Base-by-base conservation (phyloP, 78 protist species). In the Blattamonas nauphoetae region DNA sequence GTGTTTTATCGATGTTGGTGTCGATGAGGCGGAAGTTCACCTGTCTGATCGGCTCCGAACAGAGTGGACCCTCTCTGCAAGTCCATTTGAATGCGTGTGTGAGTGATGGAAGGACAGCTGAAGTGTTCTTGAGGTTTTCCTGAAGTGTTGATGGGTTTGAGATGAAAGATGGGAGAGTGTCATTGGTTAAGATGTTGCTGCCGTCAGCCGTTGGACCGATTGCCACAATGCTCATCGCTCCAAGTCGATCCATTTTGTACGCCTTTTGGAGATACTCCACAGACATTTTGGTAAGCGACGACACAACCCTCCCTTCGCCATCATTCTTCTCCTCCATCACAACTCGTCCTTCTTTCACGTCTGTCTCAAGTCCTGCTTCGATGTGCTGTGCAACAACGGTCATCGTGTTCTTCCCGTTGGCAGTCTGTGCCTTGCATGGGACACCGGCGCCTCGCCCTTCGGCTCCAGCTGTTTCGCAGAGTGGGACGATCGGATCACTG, bases 401-500 rank as follows among this genome's bases (percentile, higher is more conserved):
- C 35, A 11, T 34, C 29, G 79, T 4, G 85, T 55, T 36, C 86
- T 33, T 38, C 5, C n/a, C 89, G 91, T 97, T 97, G 36, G 94
- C 96, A 1, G 98, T 95, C 55, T 93, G 96, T 0, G 98, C 95
- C 78, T 87, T 91, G 88, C 99, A 96, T 90, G 90, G 88, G 84
- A 97, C 64, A 4, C 97, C 82, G 34, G 97, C 92, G n/a, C n/a
- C n/a, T n/a, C n/a, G n/a, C n/a, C n/a, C n/a, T 3, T 95, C 94
- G 89, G 95, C 98, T 0, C 87, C 91, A 33, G 96, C 97, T 0
- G 99, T 97, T 88, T 98, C 99, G 41, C 92, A 63, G 80, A 98
- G 93, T 3, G 87, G 1, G 21, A 96, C 97, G 5, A 93, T 92
- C 3, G 99, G 99, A 86, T 98, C 99, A 0, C 97, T 78, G 2